A percentile compares a stretch with the other conserved stretches of the same genome.
Evolutionary conservation across 129 eudicot species (phyloP).

Genomic region (Flaveria robusta): DNA sequence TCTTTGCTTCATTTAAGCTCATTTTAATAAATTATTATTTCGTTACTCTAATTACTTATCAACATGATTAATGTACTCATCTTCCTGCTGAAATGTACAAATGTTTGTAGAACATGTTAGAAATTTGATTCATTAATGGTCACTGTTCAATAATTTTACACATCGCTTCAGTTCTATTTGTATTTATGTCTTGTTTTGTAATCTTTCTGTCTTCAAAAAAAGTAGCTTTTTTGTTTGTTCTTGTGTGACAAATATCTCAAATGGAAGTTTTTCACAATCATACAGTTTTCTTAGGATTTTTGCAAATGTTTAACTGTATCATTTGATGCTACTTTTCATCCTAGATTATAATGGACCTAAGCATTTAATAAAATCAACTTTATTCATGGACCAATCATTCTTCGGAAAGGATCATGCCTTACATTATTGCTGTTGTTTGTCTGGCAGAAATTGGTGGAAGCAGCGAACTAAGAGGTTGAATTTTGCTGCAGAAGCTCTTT

Average conservation of each 20-base stretch:
- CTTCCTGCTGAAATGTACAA: neutral
- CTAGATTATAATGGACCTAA: neutral
- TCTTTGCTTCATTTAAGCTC: neutral
- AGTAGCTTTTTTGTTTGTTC: neutral
- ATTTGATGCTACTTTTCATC: neutral
- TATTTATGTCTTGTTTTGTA: neutral
- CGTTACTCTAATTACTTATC: neutral
- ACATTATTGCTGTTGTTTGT: slow-evolving; percentile 13
- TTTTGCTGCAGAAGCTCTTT: neutral
- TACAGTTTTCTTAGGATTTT: neutral
- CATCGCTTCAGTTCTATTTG: neutral
- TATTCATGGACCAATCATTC: neutral
- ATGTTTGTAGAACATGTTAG: slow-evolving; percentile 9
- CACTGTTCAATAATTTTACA: neutral
- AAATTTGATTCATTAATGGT: neutral
- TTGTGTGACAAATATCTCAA: slow-evolving; percentile 4
- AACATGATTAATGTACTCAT: neutral
- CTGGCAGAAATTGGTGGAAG: slow-evolving; percentile 56
- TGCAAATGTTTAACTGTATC: neutral
- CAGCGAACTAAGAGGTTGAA: slow-evolving; percentile 36
- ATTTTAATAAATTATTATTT: neutral
- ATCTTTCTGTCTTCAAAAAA: neutral
- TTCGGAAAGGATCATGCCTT: neutral
- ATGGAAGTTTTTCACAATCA: neutral
- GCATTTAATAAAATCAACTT: neutral